Evolutionary conservation across 768 basidiomycete species (phyloP).

Genomic region (Coprinopsis marcescibilis): DNA sequence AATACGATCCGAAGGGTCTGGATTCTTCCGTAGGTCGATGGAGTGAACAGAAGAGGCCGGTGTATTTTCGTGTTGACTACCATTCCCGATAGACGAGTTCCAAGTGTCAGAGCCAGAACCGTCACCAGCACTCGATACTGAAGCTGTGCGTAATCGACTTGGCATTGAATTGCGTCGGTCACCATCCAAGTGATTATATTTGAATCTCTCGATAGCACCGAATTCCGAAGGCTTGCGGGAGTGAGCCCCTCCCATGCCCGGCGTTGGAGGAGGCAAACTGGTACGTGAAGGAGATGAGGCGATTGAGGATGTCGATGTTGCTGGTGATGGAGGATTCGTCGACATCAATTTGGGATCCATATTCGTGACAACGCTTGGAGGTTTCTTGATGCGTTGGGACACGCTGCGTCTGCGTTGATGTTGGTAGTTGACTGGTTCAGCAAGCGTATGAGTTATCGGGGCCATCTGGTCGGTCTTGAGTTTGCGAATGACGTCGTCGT

Average conservation of each 20-base stretch:
- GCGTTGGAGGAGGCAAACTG: slow-evolving; percentile 65
- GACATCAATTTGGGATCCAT: slow-evolving; percentile 54
- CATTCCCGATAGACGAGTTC: slow-evolving; percentile 51
- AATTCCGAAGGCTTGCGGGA: slow-evolving; percentile 85
- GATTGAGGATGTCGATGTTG: slow-evolving; percentile 86
- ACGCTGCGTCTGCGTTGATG: slow-evolving; percentile 72
- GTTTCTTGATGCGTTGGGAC: slow-evolving; percentile 79
- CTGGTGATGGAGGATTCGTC: slow-evolving; percentile 86
- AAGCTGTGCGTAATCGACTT: slow-evolving; percentile 81
- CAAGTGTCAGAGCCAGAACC: slow-evolving; percentile 74
- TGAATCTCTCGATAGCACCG: slow-evolving; percentile 85
- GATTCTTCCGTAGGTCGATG: slow-evolving; percentile 69
- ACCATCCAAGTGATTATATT: slow-evolving; percentile 71
- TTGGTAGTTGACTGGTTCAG: slow-evolving; percentile 53
- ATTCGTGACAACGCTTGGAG: slow-evolving; percentile 69
- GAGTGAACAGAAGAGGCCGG: slow-evolving; percentile 85
- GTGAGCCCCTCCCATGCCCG: slow-evolving; percentile 52
- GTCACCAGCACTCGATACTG: slow-evolving; percentile 76
- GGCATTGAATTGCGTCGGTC: slow-evolving; percentile 82
- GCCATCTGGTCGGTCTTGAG: slow-evolving; percentile 86
- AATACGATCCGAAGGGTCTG: slow-evolving; percentile 78
- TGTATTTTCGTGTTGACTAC: slow-evolving; percentile 56
- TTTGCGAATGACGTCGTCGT: slow-evolving; percentile 96
- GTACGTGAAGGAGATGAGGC: slow-evolving; percentile 84
- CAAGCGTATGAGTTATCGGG: slow-evolving; percentile 68